Percentiles rank a stretch among this genome's conserved stretches.
Evolutionary conservation across 2,329 filamentous ascomycete species (phyloP).

Genomic region (Hymenoscyphus albidus): DNA sequence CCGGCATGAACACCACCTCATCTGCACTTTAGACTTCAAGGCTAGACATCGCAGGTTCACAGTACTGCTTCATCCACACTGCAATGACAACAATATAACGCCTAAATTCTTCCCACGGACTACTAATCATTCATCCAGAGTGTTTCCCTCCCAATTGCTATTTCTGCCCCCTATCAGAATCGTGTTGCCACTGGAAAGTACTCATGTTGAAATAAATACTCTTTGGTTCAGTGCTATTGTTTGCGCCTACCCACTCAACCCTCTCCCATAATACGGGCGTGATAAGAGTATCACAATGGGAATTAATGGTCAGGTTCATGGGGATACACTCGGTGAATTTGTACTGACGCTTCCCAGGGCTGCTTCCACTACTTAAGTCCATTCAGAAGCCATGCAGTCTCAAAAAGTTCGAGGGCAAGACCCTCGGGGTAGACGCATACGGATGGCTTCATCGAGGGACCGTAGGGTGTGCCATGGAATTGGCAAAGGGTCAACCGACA

Average conservation of each 20-base stretch:
- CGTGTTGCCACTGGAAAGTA: not conserved
- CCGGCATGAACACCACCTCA: too few species aligned
- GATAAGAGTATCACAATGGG: slow-evolving; percentile 25
- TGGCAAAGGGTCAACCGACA: slow-evolving; percentile 84
- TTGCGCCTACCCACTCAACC: slow-evolving; percentile 7
- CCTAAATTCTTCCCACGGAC: not conserved
- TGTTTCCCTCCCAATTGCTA: not conserved
- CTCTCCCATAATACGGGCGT: slow-evolving; percentile 12
- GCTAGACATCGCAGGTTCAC: too few species aligned
- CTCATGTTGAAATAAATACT: slow-evolving; percentile 17
- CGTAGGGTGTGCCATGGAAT: slow-evolving; percentile 82
- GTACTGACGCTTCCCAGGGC: slow-evolving; percentile 50
- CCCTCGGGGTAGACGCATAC: slow-evolving; percentile 92
- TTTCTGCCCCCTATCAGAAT: not conserved
- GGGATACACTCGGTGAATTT: not conserved
- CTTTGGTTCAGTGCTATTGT: slow-evolving; percentile 21
- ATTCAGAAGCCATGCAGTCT: slow-evolving; percentile 87
- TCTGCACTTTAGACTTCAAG: too few species aligned
- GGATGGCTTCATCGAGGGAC: slow-evolving; percentile 96
- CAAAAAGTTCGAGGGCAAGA: slow-evolving; percentile 83
- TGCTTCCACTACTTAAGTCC: slow-evolving; percentile 89
- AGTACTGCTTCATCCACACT: not conserved
- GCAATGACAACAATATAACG: not conserved
- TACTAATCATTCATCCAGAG: not conserved
- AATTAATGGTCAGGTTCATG: slow-evolving; percentile 21